Evolutionary conservation across 2,329 filamentous ascomycete species (phyloP).

Genomic region (Ceratocystis diversiconidia): DNA sequence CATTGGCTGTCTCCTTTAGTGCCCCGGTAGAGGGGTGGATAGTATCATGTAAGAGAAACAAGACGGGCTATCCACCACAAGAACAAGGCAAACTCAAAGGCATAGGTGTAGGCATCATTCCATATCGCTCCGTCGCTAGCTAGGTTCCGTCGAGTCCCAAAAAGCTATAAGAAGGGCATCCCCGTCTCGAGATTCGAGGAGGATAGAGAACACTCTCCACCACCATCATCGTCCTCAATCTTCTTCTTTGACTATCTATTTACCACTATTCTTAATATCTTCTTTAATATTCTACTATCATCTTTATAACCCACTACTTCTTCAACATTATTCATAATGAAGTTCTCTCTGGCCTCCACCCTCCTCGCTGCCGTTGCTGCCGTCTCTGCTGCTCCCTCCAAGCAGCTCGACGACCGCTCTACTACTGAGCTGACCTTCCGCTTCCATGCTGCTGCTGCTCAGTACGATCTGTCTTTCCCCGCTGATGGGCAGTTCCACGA

Average conservation of each 20-base stretch:
- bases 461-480: conserved; percentile 30
- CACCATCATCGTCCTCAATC: not conserved
- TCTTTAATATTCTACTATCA: not conserved
- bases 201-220: not conserved
- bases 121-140: not conserved
- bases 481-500: conserved; percentile 28
- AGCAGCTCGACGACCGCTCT: conserved; percentile 19
- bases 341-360: conserved; percentile 15
- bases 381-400: conserved; percentile 13
- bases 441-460: conserved; percentile 31
- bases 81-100: not conserved
- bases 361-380: conserved; percentile 12
- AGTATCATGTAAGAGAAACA: conserved; percentile 1
- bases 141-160: not conserved
- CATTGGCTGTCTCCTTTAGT: not conserved
- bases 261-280: not conserved
- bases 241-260: too few relatives aligned
- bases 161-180: conserved; percentile 5
- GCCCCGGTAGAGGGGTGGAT: not conserved
- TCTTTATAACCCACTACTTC: not conserved
- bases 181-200: not conserved
- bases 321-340: conserved; percentile 10
- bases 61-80: not conserved
- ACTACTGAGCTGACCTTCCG: conserved; percentile 30
- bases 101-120: too few relatives aligned